phyloP scores from a whole-genome alignment of 345 rosid species.

The Euphorbia tirucalli region DNA sequence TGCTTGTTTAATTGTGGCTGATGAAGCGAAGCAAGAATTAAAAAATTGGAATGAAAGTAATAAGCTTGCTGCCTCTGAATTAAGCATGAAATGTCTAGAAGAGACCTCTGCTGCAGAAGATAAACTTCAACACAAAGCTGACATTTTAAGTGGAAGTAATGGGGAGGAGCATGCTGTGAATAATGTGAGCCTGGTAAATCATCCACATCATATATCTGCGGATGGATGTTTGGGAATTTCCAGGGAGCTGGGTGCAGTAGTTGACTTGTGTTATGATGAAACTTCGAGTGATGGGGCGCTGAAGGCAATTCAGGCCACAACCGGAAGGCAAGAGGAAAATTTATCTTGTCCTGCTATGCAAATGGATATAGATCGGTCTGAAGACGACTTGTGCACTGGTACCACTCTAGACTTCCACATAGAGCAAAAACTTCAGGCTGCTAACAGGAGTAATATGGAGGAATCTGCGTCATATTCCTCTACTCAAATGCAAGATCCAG shows the following conservation, averaged over 20 bases:
- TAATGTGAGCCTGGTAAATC: background rate
- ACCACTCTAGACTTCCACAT: conserved; percentile 9
- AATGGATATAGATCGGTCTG: conserved; percentile 27
- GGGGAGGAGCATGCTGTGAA: background rate
- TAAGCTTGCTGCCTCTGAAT: conserved; percentile 10
- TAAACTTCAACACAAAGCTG: conserved; percentile 19
- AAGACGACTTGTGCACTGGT: conserved; percentile 24
- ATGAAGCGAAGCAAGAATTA: conserved; percentile 31
- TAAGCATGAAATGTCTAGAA: background rate
- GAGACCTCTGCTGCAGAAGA: conserved; percentile 9
- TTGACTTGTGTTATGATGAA: conserved; percentile 19
- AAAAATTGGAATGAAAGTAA: conserved; percentile 18
- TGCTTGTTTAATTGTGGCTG: background rate
- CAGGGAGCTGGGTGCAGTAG: conserved; percentile 24
- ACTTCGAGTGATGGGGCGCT: conserved; percentile 23
- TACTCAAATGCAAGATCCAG: conserved; percentile 15
- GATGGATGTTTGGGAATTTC: conserved; percentile 26
- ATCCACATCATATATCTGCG: conserved; percentile 1
- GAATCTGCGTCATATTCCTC: conserved; percentile 13
- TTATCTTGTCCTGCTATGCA: conserved; percentile 20
- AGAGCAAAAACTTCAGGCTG: conserved; percentile 6
- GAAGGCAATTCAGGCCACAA: conserved; percentile 10
- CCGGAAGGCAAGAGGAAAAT: conserved; percentile 25
- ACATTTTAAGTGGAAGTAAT: background rate
- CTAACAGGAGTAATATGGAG: conserved; percentile 7